Evolutionary conservation across 768 basidiomycete species (phyloP).

Genomic region (Phlebiopsis flavidoalba): DNA sequence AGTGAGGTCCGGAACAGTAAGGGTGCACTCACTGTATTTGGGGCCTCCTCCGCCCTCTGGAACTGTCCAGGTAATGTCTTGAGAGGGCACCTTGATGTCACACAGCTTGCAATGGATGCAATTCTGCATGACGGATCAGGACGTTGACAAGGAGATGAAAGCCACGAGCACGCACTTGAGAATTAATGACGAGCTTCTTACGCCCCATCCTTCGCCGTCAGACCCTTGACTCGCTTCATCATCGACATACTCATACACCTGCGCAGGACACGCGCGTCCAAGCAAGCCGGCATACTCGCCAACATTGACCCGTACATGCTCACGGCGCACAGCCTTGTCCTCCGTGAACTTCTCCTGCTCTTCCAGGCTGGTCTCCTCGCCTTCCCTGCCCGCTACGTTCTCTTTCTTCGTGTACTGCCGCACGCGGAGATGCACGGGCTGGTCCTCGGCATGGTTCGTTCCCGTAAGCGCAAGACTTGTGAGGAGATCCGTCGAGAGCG

Average conservation of each 20-base stretch:
- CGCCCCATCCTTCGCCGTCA: constrained; percentile 57
- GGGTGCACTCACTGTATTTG: constrained; percentile 71
- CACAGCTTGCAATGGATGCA: constrained; percentile 95
- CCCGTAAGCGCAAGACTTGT: constrained; percentile 87
- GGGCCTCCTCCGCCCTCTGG: constrained; percentile 97
- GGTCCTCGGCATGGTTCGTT: constrained; percentile 97
- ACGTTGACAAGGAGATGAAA: background rate
- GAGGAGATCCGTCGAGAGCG: constrained; percentile 89
- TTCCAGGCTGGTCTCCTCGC: constrained; percentile 15
- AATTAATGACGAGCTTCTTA: constrained; percentile 92
- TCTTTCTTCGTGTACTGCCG: constrained; percentile 30
- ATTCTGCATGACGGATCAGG: constrained; percentile 48
- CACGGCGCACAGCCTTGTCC: constrained; percentile 38
- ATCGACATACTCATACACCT: constrained; percentile 94
- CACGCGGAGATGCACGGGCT: constrained; percentile 84
- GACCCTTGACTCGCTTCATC: constrained; percentile 44
- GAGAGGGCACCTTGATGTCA: constrained; percentile 93
- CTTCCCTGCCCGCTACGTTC: constrained; percentile 23
- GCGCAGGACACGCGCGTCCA: constrained; percentile 89
- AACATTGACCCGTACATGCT: constrained; percentile 74
- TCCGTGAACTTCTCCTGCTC: constrained; percentile 29
- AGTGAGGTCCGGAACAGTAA: background rate
- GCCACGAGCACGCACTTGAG: constrained; percentile 56
- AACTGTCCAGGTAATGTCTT: constrained; percentile 96
- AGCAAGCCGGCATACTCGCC: constrained; percentile 82